Evolutionary conservation across 2,329 filamentous ascomycete species (phyloP), one percentile per base, ranked within the genome.

Genomic region (Aspergillus hiratsukae): DNA sequence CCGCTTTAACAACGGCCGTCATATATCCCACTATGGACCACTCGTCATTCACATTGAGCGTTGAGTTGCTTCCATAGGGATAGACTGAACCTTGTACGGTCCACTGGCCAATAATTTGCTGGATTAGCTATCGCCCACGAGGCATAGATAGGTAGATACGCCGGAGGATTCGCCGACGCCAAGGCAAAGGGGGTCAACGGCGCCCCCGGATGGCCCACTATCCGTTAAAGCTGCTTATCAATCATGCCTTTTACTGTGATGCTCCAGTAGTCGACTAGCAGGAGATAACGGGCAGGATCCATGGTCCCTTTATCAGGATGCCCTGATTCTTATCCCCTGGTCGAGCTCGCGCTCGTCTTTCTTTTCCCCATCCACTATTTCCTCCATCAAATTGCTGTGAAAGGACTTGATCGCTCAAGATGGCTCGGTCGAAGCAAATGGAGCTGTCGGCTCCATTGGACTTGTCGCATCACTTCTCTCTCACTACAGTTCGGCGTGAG

Each of bases 381-480:
- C 21, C 19, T 27, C 23, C 21, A 27, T 27, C 21, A 14, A 14
- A 27, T 25, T 17, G 21, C 43, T 46, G 19, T 23, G 4, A 27
- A 46, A 46, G 43, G 11, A 14, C 43, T 23, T 46, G 11, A 11
- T 25, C 14, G 43, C 21, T 27, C 21, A 46, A 8, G 10, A 46
- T 46, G 43, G 43, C 43, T 46, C 43, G 21, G 11, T 46, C 11
- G 23, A 23, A 23, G 23, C 21, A 23, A 25, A 19, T 14, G 23
- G 21, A 23, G 23, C 21, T 7, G 49, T 7, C 48, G n/a, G 60
- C 60, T 54, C 90, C 92, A 5, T 77, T 85, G 63, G 88, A 96
- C 72, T 79, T 96, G 58, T 88, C 86, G 64, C 90, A 96, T 70
- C 87, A 92, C 69, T 87, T 87, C 64, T 92, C 90, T 1, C 79